phyloP scores from a whole-genome alignment of 73 alveolate genomes.

The Paramecium sonneborni region DNA sequence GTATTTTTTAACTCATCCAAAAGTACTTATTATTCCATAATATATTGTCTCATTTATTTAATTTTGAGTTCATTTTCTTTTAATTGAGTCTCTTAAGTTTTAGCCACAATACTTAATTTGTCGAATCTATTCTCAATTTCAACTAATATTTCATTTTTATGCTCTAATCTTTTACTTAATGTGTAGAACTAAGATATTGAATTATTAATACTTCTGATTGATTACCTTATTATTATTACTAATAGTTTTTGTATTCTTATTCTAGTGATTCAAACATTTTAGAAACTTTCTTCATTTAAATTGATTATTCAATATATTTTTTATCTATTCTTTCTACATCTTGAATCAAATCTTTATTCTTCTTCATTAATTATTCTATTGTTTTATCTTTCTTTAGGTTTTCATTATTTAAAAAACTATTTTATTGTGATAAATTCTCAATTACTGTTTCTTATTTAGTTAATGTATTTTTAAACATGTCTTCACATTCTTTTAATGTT shows the following conservation, averaged over 20 bases:
- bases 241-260: background rate
- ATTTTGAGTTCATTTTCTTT: constrained; percentile 20
- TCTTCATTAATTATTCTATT: background rate
- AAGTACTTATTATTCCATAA: background rate
- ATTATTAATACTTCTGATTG: constrained; percentile 11
- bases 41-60: background rate
- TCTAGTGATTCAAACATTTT: constrained; percentile 17
- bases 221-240: background rate
- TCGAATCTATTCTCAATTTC: background rate
- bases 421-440: background rate
- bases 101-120: background rate
- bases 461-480: background rate
- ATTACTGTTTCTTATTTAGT: background rate
- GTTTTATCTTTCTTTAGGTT: background rate
- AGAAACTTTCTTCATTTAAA: background rate
- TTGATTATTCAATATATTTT: background rate
- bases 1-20: background rate
- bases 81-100: background rate
- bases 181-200: background rate
- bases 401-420: background rate
- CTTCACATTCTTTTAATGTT: constrained; percentile 27
- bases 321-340: constrained; percentile 28
- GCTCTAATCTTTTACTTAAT: background rate
- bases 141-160: background rate
- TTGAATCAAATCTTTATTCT: background rate